A percentile compares a stretch with the other conserved stretches of the same genome.
phyloP scores from a whole-genome alignment of 2,329 filamentous ascomycete genomes.

The Trichothecium roseum region DNA sequence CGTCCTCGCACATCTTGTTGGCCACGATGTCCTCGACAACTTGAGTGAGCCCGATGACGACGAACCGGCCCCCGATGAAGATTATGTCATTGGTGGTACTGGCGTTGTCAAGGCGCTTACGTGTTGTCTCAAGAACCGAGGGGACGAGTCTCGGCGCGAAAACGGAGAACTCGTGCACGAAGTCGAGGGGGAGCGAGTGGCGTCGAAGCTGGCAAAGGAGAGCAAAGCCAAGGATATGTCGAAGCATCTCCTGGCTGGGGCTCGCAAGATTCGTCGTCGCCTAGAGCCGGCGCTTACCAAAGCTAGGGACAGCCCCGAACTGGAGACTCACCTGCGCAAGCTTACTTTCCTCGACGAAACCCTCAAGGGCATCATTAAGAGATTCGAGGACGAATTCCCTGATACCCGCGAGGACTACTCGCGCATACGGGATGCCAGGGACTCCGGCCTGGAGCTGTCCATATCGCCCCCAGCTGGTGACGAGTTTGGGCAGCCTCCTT shows the following conservation, averaged over 20 bases:
- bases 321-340: conserved; percentile 71
- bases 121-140: conserved; percentile 76
- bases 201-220: conserved; percentile 27
- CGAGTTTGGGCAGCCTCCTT: conserved; percentile 20
- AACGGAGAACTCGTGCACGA: conserved; percentile 43
- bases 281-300: conserved; percentile 75
- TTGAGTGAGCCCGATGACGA: conserved; percentile 46
- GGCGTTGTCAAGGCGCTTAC: conserved; percentile 90
- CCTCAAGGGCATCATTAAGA: conserved; percentile 80
- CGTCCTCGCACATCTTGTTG: conserved; percentile 78
- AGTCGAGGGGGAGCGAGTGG: conserved; percentile 36
- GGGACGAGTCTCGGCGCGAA: conserved; percentile 46
- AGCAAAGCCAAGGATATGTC: conserved; percentile 83
- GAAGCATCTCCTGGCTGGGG: conserved; percentile 76
- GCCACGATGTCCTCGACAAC: conserved; percentile 42
- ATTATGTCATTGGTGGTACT: conserved; percentile 92
- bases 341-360: conserved; percentile 83
- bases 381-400: conserved; percentile 93
- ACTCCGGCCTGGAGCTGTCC: conserved; percentile 10
- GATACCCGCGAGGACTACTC: conserved; percentile 52
- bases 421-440: neutral
- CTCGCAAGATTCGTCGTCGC: conserved; percentile 75
- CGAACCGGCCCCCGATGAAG: conserved; percentile 68
- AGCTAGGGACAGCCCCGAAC: conserved; percentile 55
- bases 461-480: conserved; percentile 16